Evolutionary conservation across 441 rosid species (phyloP), one percentile per base, ranked within the genome.

Genomic region (Gossypium aridum): DNA sequence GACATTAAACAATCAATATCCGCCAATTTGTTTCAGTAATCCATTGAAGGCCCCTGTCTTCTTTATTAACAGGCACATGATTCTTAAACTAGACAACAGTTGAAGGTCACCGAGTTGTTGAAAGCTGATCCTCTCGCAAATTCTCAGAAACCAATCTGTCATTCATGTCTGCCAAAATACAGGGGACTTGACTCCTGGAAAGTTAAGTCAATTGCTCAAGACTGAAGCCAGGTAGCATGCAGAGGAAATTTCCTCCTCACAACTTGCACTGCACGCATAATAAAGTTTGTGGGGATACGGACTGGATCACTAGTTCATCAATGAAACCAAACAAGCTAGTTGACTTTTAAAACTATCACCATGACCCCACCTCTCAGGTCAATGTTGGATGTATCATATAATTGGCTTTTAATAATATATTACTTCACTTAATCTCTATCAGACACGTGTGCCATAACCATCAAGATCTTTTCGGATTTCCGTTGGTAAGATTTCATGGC

Each of bases 181-280:
- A 39, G 10, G n/a, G 4, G 12, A 49, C 19, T 34, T 7, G 57
- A 70, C 39, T 25, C 14, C 13, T 14, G 43, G 10, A 49, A 25
- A 68, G 7, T 65, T 13, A 23, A 49, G 43, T 25, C 72, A n/a
- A 51, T 69, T 22, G 71, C 19, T 45, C 10, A 66, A 66, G 34
- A 17, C 31, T 37, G 53, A 64, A 64, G 26, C 25, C 54, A 45
- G 20, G 37, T 7, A 47, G 37, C 57, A 25, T 20, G 3, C 31
- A 20, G 55, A 54, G 43, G 16, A 26, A 69, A 53, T 69, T 69
- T 68, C 59, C 72, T 68, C 25, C 14, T 43, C 60, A 49, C 72
- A 49, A 25, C 39, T 25, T 67, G 57, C 34, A 47, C 57, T 67
- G 47, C 71, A 67, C 72, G 59, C 39, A 4, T 39, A 19, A n/a